Conservation (phyloP, 1,284 basidiomycete species). For the Sporisorium scitamineum region DNA sequence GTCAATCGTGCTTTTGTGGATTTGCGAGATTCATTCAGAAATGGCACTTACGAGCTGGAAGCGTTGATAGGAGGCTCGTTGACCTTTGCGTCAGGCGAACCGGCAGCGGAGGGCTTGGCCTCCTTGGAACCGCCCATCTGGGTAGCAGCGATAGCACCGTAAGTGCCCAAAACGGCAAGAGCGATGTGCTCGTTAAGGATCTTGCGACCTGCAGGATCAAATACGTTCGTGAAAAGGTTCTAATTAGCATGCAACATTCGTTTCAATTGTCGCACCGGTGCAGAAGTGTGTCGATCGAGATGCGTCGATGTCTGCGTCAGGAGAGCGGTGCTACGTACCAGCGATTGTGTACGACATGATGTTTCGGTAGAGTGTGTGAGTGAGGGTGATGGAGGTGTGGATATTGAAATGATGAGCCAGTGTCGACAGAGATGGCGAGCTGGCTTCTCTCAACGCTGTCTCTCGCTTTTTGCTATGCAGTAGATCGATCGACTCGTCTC, state of each 20-base stretch:
- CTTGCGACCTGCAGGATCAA: slow-evolving; percentile 55
- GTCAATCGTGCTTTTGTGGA: no score
- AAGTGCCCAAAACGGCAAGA: slow-evolving; percentile 57
- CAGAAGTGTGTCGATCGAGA: no score
- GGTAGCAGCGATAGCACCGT: slow-evolving; percentile 49
- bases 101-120: slow-evolving; percentile 28
- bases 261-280: not conserved
- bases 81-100: slow-evolving; percentile 33
- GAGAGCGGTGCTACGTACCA: slow-evolving; percentile 38
- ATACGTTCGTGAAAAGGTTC: not conserved
- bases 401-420: not conserved
- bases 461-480: no score
- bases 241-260: slow-evolving; percentile 7
- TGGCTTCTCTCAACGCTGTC: no score
- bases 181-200: slow-evolving; percentile 67
- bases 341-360: slow-evolving; percentile 66
- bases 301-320: slow-evolving; percentile 45
- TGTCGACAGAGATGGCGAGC: not conserved
- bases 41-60: slow-evolving; percentile 57
- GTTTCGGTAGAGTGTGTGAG: not conserved
- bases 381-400: slow-evolving; percentile 8
- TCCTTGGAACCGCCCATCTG: slow-evolving; percentile 41
- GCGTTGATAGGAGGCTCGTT: slow-evolving; percentile 57
- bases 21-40: no score
- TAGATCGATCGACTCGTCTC: not conserved